phyloP scores from a whole-genome alignment of 2,329 filamentous ascomycete genomes.

The Epichloe hybrida region DNA sequence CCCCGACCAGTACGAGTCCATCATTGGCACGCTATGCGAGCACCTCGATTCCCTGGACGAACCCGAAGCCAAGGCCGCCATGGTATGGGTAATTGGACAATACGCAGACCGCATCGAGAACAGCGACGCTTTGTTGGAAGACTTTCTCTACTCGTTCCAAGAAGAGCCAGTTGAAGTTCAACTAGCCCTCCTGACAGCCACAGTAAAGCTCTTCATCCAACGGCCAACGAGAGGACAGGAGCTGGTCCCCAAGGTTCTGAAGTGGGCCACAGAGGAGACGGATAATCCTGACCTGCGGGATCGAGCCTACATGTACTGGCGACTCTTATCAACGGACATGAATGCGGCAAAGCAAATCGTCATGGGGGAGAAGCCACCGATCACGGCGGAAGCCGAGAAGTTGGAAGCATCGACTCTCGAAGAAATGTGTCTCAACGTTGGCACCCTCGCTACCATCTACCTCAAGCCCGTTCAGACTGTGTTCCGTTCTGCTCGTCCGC shows the following conservation, averaged over 20 bases:
- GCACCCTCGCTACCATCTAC: constrained; percentile 92
- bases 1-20: constrained; percentile 95
- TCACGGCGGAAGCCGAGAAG: constrained; percentile 91
- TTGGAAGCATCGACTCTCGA: constrained; percentile 83
- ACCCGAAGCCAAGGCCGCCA: constrained; percentile 92
- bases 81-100: constrained; percentile 99
- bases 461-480: constrained; percentile 96
- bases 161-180: constrained; percentile 96
- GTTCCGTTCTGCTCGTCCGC: constrained; percentile 75
- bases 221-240: constrained; percentile 88
- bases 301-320: constrained; percentile 99
- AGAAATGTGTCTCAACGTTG: constrained; percentile 94
- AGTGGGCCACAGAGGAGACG: constrained; percentile 99
- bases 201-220: constrained; percentile 96
- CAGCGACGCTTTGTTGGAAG: constrained; percentile 81
- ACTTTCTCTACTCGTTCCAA: constrained; percentile 85
- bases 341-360: constrained; percentile 74
- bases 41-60: constrained; percentile 94
- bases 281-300: constrained; percentile 95
- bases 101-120: constrained; percentile 97
- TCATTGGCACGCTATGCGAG: constrained; percentile 90
- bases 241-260: constrained; percentile 84
- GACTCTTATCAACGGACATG: constrained; percentile 83
- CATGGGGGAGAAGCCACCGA: constrained; percentile 94
- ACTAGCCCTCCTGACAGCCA: constrained; percentile 83